Percentiles rank a stretch among this genome's conserved stretches.
Evolutionary conservation across 2,329 filamentous ascomycete species (phyloP).

Genomic region (Pyricularia sp.): DNA sequence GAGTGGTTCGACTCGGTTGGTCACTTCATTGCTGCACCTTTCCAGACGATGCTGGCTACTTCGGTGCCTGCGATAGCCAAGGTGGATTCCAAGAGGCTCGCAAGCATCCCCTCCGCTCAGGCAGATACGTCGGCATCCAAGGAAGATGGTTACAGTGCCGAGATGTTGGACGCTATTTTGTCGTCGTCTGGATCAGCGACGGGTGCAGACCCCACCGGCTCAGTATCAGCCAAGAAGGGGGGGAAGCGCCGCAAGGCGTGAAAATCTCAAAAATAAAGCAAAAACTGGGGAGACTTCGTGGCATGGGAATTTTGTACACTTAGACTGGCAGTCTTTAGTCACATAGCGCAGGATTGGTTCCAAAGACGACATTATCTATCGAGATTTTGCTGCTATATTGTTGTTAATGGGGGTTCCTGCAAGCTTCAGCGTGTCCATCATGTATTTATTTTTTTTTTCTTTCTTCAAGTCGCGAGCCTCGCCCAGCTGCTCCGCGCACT

Average conservation of each 20-base stretch:
- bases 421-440: neutral
- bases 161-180: slow-evolving; percentile 35
- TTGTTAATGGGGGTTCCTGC: neutral
- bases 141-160: slow-evolving; percentile 19
- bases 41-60: slow-evolving; percentile 66
- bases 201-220: slow-evolving; percentile 12
- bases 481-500: slow-evolving; percentile 36
- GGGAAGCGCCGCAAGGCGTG: slow-evolving; percentile 34
- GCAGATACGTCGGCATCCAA: slow-evolving; percentile 19
- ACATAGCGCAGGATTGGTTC: neutral
- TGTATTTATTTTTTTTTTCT: neutral
- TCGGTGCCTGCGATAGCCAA: slow-evolving; percentile 52
- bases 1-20: slow-evolving; percentile 66
- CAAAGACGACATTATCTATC: neutral
- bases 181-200: slow-evolving; percentile 9
- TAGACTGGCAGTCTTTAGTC: neutral
- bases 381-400: neutral
- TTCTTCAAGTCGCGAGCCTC: slow-evolving; percentile 11
- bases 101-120: slow-evolving; percentile 19
- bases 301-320: neutral
- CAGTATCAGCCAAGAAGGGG: slow-evolving; percentile 20
- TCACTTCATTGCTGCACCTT: slow-evolving; percentile 59
- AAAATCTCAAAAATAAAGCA: neutral
- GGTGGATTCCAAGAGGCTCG: slow-evolving; percentile 48
- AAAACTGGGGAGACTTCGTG: neutral